Base-by-base conservation (phyloP, 2,329 filamentous ascomycete species). In the Fusarium avenaceum region DNA sequence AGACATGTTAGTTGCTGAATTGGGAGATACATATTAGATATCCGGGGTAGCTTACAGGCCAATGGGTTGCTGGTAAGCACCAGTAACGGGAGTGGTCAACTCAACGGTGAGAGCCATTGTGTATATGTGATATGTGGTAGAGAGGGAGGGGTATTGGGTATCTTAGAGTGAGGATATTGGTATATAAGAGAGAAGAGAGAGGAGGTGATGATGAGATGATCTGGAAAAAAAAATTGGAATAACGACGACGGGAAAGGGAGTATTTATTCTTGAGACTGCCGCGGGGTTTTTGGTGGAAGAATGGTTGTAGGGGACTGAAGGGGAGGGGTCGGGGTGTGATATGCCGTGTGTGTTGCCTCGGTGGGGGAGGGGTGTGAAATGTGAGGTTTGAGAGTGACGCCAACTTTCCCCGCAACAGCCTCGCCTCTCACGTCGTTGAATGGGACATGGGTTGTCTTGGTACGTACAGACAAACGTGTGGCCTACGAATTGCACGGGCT, bases 21-120 rank as follows among this genome's bases (percentile, higher is more conserved):
- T 9, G 44, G 40, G 35, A 15, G 22, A 52, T 20, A 14, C 15
- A 39, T 22, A 19, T 24, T 42, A 46, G 35, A 30, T 35, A 39
- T 32, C n/a, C 33, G 50, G 43, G 43, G 5, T 19, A 52, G 80
- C 87, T 78, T 81, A 89, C 87, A 89, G 81, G 77, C 87, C 87
- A 62, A 85, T 88, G 70, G 87, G 87, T 75, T 89, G 87, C 74
- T 83, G 79, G 78, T 86, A 87, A 65, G 78, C 42, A 77, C 87
- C 90, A 72, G 88, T 87, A 71, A 87, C 67, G 60, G 91, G 90
- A 73, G 90, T 92, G 82, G 89, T 87, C 75, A 93, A 85, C 78
- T 90, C 85, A 69, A 85, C 80, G 57, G 84, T 84, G 73, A 89
- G 74, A 69, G 62, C 62, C 56, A 74, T 74, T 72, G 65, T 72